A percentile compares a stretch with the other conserved stretches of the same genome.
These are phyloP conservation scores for Microstegium vimineum DNA, from an alignment of 176 grass and related monocot genomes.

Conservation along the genomic window DNA sequence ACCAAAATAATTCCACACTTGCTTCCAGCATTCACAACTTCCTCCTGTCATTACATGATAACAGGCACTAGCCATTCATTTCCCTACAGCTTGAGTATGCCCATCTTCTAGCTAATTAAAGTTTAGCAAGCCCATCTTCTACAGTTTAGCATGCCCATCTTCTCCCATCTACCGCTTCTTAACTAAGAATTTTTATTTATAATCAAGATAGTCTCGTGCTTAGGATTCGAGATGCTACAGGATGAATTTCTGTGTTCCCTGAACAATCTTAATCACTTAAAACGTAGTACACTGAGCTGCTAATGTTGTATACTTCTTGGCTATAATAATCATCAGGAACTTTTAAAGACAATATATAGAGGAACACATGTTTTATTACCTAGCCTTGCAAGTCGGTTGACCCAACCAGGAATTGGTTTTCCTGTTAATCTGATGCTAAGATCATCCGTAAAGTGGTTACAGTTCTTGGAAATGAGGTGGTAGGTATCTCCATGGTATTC, in stretches of 20 bases:
- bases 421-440: slow-evolving; percentile 66
- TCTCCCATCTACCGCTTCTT: background rate
- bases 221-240: background rate
- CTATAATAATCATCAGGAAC: slow-evolving; percentile 15
- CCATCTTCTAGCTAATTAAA: background rate
- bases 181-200: slow-evolving; percentile 9
- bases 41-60: slow-evolving; percentile 13
- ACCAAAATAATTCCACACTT: background rate
- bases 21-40: background rate
- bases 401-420: slow-evolving; percentile 79
- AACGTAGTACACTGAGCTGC: background rate
- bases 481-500: slow-evolving; percentile 95
- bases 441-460: slow-evolving; percentile 96
- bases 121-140: background rate
- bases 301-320: background rate
- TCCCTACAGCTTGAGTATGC: background rate
- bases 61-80: background rate
- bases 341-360: background rate
- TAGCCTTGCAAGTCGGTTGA: slow-evolving; percentile 89
- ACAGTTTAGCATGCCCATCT: background rate
- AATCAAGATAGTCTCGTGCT: background rate
- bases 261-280: background rate
- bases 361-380: slow-evolving; percentile 44
- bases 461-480: slow-evolving; percentile 97
- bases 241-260: background rate